A percentile compares a stretch with the other conserved stretches of the same genome.
Evolutionary conservation across 164 flowering plant species (phyloP).

Genomic region (Amborella trichopoda): DNA sequence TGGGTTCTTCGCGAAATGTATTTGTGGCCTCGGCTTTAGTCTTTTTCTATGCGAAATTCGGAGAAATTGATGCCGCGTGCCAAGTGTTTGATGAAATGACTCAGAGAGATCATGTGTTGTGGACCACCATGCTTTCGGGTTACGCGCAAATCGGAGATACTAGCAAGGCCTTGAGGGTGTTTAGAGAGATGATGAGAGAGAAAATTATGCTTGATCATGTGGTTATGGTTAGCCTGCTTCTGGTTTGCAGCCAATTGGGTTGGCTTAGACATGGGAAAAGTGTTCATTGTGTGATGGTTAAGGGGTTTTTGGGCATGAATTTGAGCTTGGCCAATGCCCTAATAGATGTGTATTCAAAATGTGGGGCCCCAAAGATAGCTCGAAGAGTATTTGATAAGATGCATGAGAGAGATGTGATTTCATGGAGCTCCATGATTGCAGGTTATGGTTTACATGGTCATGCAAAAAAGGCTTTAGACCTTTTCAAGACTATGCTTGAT

Average conservation of each 20-base stretch:
- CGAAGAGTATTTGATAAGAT: slow-evolving; percentile 6
- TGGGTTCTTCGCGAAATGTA: slow-evolving; percentile 9
- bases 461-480: slow-evolving; percentile 6
- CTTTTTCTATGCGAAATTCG: slow-evolving; percentile 7
- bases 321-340: slow-evolving; percentile 18
- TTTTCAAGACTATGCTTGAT: slow-evolving; percentile 8
- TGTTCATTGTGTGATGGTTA: slow-evolving; percentile 13
- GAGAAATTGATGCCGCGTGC: slow-evolving; percentile 4
- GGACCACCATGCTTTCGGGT: slow-evolving; percentile 16
- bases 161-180: slow-evolving; percentile 8
- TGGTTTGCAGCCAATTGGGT: slow-evolving; percentile 13
- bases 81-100: slow-evolving; percentile 10
- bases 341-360: slow-evolving; percentile 13
- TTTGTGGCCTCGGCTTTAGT: slow-evolving; percentile 16
- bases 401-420: slow-evolving; percentile 16
- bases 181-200: slow-evolving; percentile 9
- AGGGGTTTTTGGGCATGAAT: slow-evolving; percentile 11
- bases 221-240: slow-evolving; percentile 16
- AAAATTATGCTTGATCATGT: slow-evolving; percentile 14
- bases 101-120: slow-evolving; percentile 12
- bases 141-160: slow-evolving; percentile 14
- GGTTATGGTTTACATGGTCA: slow-evolving; percentile 14
- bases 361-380: slow-evolving; percentile 5
- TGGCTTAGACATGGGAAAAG: slow-evolving; percentile 14
- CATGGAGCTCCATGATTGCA: slow-evolving; percentile 14